These are phyloP conservation scores for Coemansia sp. DNA, from an alignment of 192 early-diverging fungal species.

Conservation along the genomic window DNA sequence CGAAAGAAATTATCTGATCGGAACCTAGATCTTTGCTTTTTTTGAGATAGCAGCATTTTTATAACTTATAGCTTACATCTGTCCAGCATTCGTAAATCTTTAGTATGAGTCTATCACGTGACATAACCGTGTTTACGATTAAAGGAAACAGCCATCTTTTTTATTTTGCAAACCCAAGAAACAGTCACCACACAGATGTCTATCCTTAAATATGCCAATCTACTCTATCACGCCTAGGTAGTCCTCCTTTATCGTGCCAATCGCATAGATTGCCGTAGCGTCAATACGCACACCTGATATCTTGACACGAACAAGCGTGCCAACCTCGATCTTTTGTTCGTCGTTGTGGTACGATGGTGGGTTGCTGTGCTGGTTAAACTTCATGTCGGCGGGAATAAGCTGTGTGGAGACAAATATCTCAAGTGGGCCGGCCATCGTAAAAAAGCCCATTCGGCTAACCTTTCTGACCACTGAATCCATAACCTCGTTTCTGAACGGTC, in stretches of 20 bases:
- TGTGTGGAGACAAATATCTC: conserved; percentile 87
- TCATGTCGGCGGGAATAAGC: conserved; percentile 83
- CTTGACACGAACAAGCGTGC: conserved; percentile 79
- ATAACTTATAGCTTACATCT: too few relatives aligned
- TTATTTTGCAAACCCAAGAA: too few relatives aligned
- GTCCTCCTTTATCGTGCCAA: conserved; percentile 98
- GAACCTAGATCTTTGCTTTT: neutral
- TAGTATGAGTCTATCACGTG: too few relatives aligned
- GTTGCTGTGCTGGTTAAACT: conserved; percentile 86
- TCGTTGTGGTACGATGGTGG: conserved; percentile 81
- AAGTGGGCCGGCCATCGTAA: conserved; percentile 91
- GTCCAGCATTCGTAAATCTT: too few relatives aligned
- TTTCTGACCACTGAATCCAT: conserved; percentile 86
- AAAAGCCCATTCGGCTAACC: conserved; percentile 96
- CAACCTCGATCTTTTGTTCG: conserved; percentile 83
- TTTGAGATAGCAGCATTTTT: too few relatives aligned
- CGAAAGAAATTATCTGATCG: too few relatives aligned
- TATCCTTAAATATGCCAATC: neutral
- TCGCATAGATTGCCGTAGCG: conserved; percentile 91
- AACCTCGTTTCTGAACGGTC: conserved; percentile 96
- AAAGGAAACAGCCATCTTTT: neutral
- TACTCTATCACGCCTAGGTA: conserved; percentile 79
- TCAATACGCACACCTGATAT: conserved; percentile 89
- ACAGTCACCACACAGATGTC: neutral
- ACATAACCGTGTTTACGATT: too few relatives aligned